A percentile compares a stretch with the other conserved stretches of the same genome.
Evolutionary conservation across 108 stramenopile species (phyloP).

Genomic region (Fistulifera solaris): DNA sequence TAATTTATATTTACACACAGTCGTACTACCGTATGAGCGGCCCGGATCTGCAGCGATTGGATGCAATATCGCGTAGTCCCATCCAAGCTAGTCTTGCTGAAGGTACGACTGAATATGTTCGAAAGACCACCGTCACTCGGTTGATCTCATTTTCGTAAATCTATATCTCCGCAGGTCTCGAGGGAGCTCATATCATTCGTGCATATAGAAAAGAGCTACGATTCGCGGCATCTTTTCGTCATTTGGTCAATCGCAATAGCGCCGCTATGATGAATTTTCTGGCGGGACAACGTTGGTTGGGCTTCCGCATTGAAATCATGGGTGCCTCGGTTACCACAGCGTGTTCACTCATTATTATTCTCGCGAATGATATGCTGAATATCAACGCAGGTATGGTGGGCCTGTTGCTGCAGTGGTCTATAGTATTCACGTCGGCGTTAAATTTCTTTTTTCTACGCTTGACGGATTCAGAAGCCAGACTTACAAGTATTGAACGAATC

Average conservation of each 20-base stretch:
- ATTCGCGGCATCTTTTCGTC: conserved; percentile 43
- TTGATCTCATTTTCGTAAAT: too few species aligned
- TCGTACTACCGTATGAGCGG: conserved; percentile 64
- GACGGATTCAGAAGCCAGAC: conserved; percentile 65
- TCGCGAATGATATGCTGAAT: conserved; percentile 38
- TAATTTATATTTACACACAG: conserved; percentile 45
- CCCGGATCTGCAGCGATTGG: conserved; percentile 73
- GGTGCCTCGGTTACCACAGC: conserved; percentile 54
- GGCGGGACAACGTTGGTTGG: conserved; percentile 82
- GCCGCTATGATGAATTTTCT: conserved; percentile 71
- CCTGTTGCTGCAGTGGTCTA: conserved; percentile 65
- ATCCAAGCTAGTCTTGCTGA: conserved; percentile 72
- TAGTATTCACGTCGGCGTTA: conserved; percentile 65
- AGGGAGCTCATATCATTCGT: conserved; percentile 68
- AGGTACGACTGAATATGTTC: not conserved
- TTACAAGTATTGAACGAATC: conserved; percentile 74
- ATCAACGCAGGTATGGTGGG: conserved; percentile 66
- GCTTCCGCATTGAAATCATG: conserved; percentile 70
- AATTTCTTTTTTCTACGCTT: conserved; percentile 71
- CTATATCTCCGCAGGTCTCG: conserved; percentile 20
- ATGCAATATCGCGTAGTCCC: conserved; percentile 69
- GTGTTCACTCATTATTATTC: conserved; percentile 43
- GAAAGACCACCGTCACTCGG: too few species aligned
- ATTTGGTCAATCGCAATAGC: conserved; percentile 39
- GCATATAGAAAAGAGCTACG: conserved; percentile 43